Base-by-base conservation (phyloP, 805 yeast genomes). In the Barnettozyma sp. region DNA sequence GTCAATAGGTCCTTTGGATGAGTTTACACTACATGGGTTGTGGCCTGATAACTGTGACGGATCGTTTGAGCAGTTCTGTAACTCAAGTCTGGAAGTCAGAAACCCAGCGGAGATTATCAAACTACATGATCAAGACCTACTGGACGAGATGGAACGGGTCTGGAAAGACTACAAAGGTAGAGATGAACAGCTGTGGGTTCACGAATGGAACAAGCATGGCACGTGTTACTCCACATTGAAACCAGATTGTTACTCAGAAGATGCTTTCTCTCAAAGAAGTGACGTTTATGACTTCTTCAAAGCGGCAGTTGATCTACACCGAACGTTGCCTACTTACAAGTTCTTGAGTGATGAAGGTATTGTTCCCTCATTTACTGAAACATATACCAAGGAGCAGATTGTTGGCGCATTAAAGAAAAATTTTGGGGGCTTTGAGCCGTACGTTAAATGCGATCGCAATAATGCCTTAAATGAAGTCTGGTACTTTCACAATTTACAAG, bases 41-140 rank as follows among this genome's bases (percentile, higher is more conserved):
- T 85, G 95, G 95, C 86, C 90, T 17, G 94, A 85, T 58, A 71
- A 73, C 47, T 88, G 97, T 63, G 78, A 76, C 55, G 96, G 96
- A 2, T 67, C 80, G 3, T 88, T 70, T 61, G 76, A 74, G 33
- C 92, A 82, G 61, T 83, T 76, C 58, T 88, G 97, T 64, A 79
- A 83, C 53, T 52, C 65, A 5, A 58, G 68, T 5, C 61, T 79
- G 61, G 70, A 70, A 43, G 73, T 85, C 40, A 52, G 59, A 28
- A 68, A 70, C 47, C 57, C 66, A 28, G 47, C 59, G 20, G 62
- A 76, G 13, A 55, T 84, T 35, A 49, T 60, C 34, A 43, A 63
- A 14, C 66, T 66, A 36, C 59, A 62, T 23, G 78, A 79, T 36
- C 46, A 52, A 8, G 78, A 70, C 8, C 63, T 86, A 33, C 63